phyloP scores from a whole-genome alignment of 2,329 filamentous ascomycete genomes.

The Epichloe uncinata region DNA sequence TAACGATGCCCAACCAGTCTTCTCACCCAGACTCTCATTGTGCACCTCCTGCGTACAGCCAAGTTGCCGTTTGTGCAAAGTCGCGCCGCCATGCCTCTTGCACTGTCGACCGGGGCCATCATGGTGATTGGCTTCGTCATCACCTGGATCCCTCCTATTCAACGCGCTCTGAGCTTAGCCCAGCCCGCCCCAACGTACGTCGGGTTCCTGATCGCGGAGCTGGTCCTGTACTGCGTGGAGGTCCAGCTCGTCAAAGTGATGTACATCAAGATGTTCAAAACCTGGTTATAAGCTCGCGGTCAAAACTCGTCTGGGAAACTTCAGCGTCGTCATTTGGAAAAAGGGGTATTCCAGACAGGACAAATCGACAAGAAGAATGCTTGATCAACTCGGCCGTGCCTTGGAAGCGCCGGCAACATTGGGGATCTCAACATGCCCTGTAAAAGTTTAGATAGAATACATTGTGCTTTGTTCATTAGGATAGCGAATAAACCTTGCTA shows the following conservation, averaged over 20 bases:
- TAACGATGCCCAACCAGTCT: conserved; percentile 5
- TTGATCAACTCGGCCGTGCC: not conserved
- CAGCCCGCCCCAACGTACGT: conserved; percentile 10
- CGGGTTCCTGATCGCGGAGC: conserved; percentile 13
- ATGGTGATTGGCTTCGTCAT: conserved; percentile 15
- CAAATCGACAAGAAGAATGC: not conserved
- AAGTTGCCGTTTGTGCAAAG: conserved; percentile 15
- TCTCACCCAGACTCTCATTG: conserved; percentile 17
- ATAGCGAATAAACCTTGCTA: too few species aligned
- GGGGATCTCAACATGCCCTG: not conserved
- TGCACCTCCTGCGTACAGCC: conserved; percentile 15
- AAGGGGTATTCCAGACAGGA: not conserved
- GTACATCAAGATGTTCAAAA: conserved; percentile 14
- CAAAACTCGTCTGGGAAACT: too few species aligned
- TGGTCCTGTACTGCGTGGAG: conserved; percentile 13
- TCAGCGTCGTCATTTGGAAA: too few species aligned
- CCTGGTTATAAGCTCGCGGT: conserved; percentile 10
- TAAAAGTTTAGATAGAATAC: not conserved
- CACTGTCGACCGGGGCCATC: conserved; percentile 12
- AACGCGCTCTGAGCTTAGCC: conserved; percentile 9
- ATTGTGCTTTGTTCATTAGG: too few species aligned
- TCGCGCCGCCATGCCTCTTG: conserved; percentile 10
- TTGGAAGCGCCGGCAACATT: not conserved
- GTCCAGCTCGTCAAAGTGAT: conserved; percentile 16
- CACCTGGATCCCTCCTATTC: conserved; percentile 14